Base-by-base conservation (phyloP, 1,284 basidiomycete species). In the Mycena sp. region DNA sequence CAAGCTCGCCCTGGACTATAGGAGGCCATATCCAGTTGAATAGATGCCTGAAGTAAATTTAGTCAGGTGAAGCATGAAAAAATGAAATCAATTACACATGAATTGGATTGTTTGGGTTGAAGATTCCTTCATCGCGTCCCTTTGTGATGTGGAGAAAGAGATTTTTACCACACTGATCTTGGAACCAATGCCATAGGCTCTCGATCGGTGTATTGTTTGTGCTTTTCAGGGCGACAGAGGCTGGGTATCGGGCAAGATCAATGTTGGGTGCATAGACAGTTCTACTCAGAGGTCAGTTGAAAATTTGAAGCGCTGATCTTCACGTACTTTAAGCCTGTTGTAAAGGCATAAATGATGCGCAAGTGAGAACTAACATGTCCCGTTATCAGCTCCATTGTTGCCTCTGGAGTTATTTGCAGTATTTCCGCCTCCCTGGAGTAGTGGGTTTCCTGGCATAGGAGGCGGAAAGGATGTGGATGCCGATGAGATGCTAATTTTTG, bases 1-100 rank as follows among this genome's bases (percentile, higher is more conserved):
- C n/a, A n/a, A n/a, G n/a, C n/a, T n/a, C n/a, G n/a, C n/a, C n/a
- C n/a, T n/a, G n/a, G n/a, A n/a, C n/a, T n/a, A n/a, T n/a, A n/a
- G n/a, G n/a, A n/a, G n/a, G n/a, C n/a, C n/a, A n/a, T n/a, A n/a
- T 37, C 43, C 53, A 55, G 29, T 55, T 55, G 30, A 55, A 55
- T 4, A 54, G 29, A 54, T 14, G 41, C 29, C 52, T 54, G 26
- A 46, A 53, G 23, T 25, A 52, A 7, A 43, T 21, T 43, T 2
- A 30, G 16, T 23, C 14, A 6, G 51, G 17, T n/a, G n/a, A 41
- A 4, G 25, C n/a, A 32, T 19, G 1, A 19, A 23, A 26, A 32
- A 23, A 10, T 30, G 25, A 32, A 17, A 12, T 7, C 2, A 55
- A 5, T 30, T 56, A 56, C 54, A 56, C 54, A 46, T 56, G 54